Evolutionary conservation across 768 basidiomycete genomes (phyloP), one percentile per base, ranked within the genome.

Genomic region (Fibroporia radiculosa): DNA sequence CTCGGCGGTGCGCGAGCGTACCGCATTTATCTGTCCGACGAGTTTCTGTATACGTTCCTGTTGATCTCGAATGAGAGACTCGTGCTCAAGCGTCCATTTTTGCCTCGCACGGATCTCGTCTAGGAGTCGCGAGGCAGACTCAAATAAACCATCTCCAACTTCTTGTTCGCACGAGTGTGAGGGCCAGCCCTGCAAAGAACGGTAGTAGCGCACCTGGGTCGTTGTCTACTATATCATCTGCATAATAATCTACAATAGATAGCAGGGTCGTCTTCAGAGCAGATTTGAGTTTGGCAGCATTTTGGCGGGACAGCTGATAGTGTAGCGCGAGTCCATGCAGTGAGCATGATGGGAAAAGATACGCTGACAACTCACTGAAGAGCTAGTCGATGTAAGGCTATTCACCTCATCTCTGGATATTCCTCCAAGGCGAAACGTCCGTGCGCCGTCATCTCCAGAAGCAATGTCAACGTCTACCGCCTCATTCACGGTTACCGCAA

Each of bases 1-100:
- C 6, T 14, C 16, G 4, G 20, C 19, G 40, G 22, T 4, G 25
- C 11, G 12, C 6, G 8, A 47, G n/a, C 20, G 25, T 31, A 51
- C 55, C 12, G 44, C 40, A 39, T 51, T 56, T 24, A 51, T 50
- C 6, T 45, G 35, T 18, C 50, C 33, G 23, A 53, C 38, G 3
- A 56, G 48, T n/a, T 20, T 19, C 31, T 44, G 31, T 11, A 52
- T 45, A 4, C 19, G 46, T 6, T 34, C 33, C n/a, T 43, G 46
- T n/a, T 13, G 28, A 20, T 45, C 28, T 7, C 13, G 6, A 1
- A 48, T 29, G 8, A 34, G 12, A 6, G 29, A 18, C 2, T 26
- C 26, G 6, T 45, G 45, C 10, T 33, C 39, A 10, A 38, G 14
- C 3, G 48, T 19, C 0, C 26, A 18, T 10, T 34, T 31, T 26